Evolutionary conservation across 441 rosid genomes (phyloP).

Genomic region (Populus trichocarpa): DNA sequence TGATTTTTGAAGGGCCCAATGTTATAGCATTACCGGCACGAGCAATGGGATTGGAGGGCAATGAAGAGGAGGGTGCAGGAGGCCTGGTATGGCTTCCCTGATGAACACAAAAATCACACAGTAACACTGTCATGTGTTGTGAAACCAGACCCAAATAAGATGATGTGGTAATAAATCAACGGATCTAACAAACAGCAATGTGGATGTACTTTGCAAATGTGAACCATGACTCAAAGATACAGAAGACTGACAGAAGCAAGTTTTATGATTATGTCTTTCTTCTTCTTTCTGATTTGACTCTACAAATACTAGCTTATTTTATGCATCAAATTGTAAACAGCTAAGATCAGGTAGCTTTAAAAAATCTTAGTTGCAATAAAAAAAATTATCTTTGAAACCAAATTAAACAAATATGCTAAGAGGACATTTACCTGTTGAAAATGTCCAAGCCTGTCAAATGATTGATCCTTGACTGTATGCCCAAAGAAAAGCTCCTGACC

Average conservation of each 20-base stretch:
- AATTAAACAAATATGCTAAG: conserved; percentile 3
- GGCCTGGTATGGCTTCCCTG: conserved; percentile 61
- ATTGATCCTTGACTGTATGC: conserved; percentile 54
- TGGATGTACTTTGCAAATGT: neutral
- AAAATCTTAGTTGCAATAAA: neutral
- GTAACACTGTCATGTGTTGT: conserved; percentile 13
- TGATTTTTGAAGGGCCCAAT: conserved; percentile 59
- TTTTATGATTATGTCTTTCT: neutral
- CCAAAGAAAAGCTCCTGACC: conserved; percentile 75
- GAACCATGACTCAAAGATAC: neutral
- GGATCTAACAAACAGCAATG: conserved; percentile 3
- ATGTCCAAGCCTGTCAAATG: conserved; percentile 56
- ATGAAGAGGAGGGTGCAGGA: conserved; percentile 47
- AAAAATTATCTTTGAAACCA: neutral
- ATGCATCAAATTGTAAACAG: neutral
- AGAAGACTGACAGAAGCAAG: neutral
- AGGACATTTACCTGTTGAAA: conserved; percentile 62
- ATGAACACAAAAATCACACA: conserved; percentile 20
- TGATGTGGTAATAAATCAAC: conserved; percentile 2
- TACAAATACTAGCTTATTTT: neutral
- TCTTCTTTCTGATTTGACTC: neutral
- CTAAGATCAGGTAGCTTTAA: neutral
- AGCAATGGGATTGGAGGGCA: conserved; percentile 46
- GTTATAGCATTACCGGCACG: conserved; percentile 45
- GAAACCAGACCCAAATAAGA: neutral